These are phyloP conservation scores for Aspergillus ibericus DNA, from an alignment of 2,329 filamentous ascomycete genomes.

Conservation along the genomic window DNA sequence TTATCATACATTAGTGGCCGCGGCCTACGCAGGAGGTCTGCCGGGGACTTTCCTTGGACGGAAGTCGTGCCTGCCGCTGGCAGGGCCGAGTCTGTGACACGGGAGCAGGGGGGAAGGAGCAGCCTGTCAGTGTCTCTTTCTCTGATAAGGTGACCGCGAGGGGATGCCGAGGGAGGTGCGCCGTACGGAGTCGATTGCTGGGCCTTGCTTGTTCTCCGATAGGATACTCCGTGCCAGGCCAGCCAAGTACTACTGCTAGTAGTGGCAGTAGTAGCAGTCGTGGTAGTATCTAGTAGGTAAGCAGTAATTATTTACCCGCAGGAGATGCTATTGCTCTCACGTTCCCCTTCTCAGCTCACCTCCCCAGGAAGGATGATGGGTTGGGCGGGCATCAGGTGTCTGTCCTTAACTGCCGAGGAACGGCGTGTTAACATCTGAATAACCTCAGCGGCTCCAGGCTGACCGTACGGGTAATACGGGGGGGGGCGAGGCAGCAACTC, in stretches of 20 bases:
- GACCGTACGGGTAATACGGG: neutral
- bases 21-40: neutral
- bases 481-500: neutral
- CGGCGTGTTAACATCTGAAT: neutral
- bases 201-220: neutral
- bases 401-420: constrained; percentile 1
- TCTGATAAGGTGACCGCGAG: neutral
- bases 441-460: neutral
- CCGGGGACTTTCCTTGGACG: neutral
- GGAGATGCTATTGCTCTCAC: neutral
- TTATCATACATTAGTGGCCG: constrained; percentile 5
- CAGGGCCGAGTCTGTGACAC: neutral
- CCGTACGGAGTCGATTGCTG: neutral
- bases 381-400: neutral
- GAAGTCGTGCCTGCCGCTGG: constrained; percentile 2
- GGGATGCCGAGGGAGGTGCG: neutral
- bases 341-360: neutral
- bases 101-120: neutral
- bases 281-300: too few relatives aligned
- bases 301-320: neutral
- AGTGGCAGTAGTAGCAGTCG: too few relatives aligned
- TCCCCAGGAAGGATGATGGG: neutral
- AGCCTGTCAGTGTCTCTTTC: neutral
- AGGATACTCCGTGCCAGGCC: neutral
- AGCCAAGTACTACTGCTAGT: neutral